Percentiles rank a stretch among this genome's conserved stretches.
phyloP scores from a whole-genome alignment of 306 rosid species.

The Inga laurina region DNA sequence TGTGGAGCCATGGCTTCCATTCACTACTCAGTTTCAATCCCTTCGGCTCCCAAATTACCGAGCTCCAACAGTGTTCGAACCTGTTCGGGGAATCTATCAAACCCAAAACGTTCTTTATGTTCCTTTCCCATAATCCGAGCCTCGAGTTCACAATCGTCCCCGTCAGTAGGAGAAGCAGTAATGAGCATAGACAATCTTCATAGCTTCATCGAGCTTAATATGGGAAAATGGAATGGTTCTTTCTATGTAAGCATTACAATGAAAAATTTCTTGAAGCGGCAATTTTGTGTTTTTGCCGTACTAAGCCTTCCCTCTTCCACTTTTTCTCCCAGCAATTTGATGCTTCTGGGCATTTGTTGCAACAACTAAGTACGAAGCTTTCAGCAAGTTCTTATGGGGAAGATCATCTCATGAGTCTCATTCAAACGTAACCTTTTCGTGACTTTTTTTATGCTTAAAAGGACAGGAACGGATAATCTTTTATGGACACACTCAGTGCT shows the following conservation, averaged over 20 bases:
- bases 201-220: slow-evolving; percentile 59
- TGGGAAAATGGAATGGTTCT: slow-evolving; percentile 89
- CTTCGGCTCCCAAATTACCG: slow-evolving; percentile 36
- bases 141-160: slow-evolving; percentile 42
- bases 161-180: slow-evolving; percentile 47
- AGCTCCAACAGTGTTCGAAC: slow-evolving; percentile 18
- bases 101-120: slow-evolving; percentile 12
- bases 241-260: slow-evolving; percentile 61
- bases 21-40: slow-evolving; percentile 42
- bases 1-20: slow-evolving; percentile 51
- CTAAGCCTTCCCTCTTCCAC: not conserved
- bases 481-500: not conserved
- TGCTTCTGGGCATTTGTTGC: slow-evolving; percentile 72
- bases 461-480: not conserved
- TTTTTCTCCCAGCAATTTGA: slow-evolving; percentile 73
- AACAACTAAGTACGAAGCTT: slow-evolving; percentile 76
- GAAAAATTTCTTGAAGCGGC: not conserved
- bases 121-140: slow-evolving; percentile 47
- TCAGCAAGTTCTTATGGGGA: slow-evolving; percentile 91
- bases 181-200: slow-evolving; percentile 79
- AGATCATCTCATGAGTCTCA: slow-evolving; percentile 88
- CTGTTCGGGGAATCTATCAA: slow-evolving; percentile 18
- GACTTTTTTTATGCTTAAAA: not conserved
- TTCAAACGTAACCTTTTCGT: slow-evolving; percentile 72
- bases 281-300: not conserved